Evolutionary conservation across 495 filamentous ascomycete species (phyloP), one percentile per base, ranked within the genome.

Genomic region (Trichoderma reesei): DNA sequence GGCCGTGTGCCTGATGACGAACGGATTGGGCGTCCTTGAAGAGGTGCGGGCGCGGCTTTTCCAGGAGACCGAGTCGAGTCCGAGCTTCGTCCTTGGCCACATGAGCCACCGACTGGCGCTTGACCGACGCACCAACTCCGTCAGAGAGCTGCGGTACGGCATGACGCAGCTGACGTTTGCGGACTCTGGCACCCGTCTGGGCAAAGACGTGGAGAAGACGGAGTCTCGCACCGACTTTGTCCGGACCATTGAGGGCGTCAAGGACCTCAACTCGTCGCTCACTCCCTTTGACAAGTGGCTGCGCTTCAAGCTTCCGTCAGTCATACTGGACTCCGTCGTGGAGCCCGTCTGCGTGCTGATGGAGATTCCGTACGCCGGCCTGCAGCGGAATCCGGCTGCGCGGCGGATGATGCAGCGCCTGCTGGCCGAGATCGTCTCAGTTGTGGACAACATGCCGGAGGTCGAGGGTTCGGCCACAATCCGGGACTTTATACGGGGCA

Each of bases 1-100:
- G 3, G 92, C 92, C 0, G 81, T 98, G 38, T 80, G 88, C 44
- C 83, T 98, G 31, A 69, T 96, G 5, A 89, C 95, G 62, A 90
- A 93, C 59, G 92, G 91, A 5, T 83, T 98, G 77, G 93, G 92
- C 2, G 72, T 88, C 3, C 74, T 91, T 36, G 90, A 96, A n/a
- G 79, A 82, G 41, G 74, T 96, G 20, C 89, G 90, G 66, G 67
- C 80, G 10, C 63, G 75, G 2, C 68, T 93, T 13, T 98, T 96
- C 69, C 80, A 83, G 0, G 79, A 91, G 68, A 79, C 83, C 2
- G 65, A 68, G 5, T 74, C 68, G 0, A 82, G 91, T 31, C 94
- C 94, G 2, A 79, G 83, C 48, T 96, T 92, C 67, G 78, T 96
- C 51, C 72, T 90, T 13, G 90, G 88, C 2, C 83, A 93, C 61